A percentile compares a stretch with the other conserved stretches of the same genome.
Conservation (phyloP, 208 protist species). For the Leishmania arabica region DNA sequence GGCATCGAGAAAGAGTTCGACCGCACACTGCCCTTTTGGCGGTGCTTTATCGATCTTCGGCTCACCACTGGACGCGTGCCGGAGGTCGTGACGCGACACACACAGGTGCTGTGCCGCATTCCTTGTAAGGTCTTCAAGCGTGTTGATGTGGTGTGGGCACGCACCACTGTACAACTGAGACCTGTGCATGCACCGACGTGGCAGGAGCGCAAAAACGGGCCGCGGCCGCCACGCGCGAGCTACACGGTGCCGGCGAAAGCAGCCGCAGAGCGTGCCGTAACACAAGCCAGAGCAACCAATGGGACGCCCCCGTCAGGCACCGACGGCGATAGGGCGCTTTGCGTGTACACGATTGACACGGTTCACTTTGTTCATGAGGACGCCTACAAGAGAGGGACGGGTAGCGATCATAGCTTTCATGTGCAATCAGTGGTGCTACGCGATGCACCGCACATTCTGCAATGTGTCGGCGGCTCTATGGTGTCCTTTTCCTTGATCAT, state of each 20-base stretch:
- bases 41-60: conserved; percentile 56
- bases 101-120: conserved; percentile 36
- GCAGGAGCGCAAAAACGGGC: conserved; percentile 2
- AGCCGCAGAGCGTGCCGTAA: background rate
- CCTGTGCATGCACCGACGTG: background rate
- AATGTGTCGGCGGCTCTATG: conserved; percentile 81
- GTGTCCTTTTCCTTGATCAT: conserved; percentile 66
- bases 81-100: conserved; percentile 34
- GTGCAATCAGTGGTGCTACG: conserved; percentile 71
- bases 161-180: conserved; percentile 40
- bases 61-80: conserved; percentile 24
- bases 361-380: conserved; percentile 83
- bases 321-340: background rate
- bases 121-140: conserved; percentile 55
- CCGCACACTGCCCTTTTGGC: conserved; percentile 74
- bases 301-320: background rate
- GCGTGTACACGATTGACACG: conserved; percentile 43
- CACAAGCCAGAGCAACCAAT: background rate
- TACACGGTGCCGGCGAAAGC: background rate
- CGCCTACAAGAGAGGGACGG: conserved; percentile 33
- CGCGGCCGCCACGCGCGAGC: background rate
- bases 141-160: conserved; percentile 72
- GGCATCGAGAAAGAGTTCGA: conserved; percentile 58
- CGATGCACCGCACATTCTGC: conserved; percentile 50
- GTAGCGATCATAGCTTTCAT: conserved; percentile 58